Evolutionary conservation across 495 filamentous ascomycete genomes (phyloP).

Genomic region (Lophiotrema nucula): DNA sequence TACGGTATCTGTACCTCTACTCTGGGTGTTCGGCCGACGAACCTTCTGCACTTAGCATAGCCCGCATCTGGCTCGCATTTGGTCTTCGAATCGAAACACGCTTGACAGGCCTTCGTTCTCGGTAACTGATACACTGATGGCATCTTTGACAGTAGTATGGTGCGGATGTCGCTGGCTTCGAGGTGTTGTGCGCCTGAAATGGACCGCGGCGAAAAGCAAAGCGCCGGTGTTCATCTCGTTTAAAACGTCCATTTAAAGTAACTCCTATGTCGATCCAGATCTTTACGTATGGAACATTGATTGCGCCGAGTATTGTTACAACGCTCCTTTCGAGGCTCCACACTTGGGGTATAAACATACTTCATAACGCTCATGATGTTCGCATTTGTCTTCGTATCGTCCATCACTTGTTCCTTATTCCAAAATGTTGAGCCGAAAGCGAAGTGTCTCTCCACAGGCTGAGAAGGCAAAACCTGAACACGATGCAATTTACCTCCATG

Average conservation of each 20-base stretch:
- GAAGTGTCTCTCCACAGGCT: too few species aligned
- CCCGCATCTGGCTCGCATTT: conserved; percentile 16
- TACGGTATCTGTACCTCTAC: too few species aligned
- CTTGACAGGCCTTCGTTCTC: conserved; percentile 7
- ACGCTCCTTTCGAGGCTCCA: too few species aligned
- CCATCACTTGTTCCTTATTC: too few species aligned
- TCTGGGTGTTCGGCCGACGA: too few species aligned
- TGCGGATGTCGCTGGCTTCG: not conserved
- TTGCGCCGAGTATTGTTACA: too few species aligned
- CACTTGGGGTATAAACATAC: too few species aligned
- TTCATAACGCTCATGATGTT: too few species aligned
- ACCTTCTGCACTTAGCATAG: conserved; percentile 20
- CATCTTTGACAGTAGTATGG: not conserved
- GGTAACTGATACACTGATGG: conserved; percentile 1
- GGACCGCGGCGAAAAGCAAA: too few species aligned
- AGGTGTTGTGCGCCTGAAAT: not conserved
- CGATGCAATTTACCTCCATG: not conserved
- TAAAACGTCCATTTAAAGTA: not conserved
- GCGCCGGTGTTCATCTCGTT: not conserved
- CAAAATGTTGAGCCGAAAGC: too few species aligned
- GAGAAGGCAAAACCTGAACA: too few species aligned
- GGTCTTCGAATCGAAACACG: conserved; percentile 4
- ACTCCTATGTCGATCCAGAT: not conserved
- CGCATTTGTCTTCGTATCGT: too few species aligned
- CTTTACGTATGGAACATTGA: not conserved